Conservation (phyloP, 768 basidiomycete species). For the Hemileccinum rubropunctum region DNA sequence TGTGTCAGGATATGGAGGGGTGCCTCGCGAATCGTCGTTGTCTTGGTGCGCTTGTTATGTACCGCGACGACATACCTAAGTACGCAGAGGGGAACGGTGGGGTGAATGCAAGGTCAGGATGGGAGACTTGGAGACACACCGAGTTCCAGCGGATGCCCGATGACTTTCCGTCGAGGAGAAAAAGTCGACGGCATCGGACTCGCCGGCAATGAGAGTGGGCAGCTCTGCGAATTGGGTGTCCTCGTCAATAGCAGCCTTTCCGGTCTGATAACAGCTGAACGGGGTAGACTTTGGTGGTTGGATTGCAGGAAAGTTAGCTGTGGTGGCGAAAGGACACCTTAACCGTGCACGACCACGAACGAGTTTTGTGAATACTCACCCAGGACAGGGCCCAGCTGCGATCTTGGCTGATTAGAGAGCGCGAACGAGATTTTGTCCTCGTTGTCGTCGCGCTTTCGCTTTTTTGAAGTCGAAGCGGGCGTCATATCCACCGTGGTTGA, state of each 20-base stretch:
- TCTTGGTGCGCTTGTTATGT: constrained; percentile 71
- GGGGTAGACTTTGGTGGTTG: constrained; percentile 54
- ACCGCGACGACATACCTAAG: constrained; percentile 83
- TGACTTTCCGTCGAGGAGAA: constrained; percentile 58
- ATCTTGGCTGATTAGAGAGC: constrained; percentile 33
- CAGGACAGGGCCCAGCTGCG: constrained; percentile 49
- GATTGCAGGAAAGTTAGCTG: constrained; percentile 66
- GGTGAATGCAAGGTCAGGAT: constrained; percentile 1
- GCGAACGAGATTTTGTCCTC: constrained; percentile 35
- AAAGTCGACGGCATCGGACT: constrained; percentile 83
- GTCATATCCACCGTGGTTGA: constrained; percentile 21
- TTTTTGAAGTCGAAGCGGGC: constrained; percentile 35
- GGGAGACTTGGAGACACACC: constrained; percentile 43
- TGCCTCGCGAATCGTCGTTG: constrained; percentile 65
- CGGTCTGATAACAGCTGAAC: constrained; percentile 60
- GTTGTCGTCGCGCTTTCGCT: constrained; percentile 47
- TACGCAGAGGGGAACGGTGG: background rate
- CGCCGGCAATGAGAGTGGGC: constrained; percentile 62
- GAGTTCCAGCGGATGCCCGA: constrained; percentile 58
- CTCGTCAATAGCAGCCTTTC: constrained; percentile 18
- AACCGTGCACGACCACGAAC: constrained; percentile 27
- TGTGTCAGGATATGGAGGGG: constrained; percentile 69
- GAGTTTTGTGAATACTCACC: constrained; percentile 36
- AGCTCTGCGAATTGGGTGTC: constrained; percentile 32
- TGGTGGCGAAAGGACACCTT: constrained; percentile 12